Conservation (phyloP, 495 filamentous ascomycete genomes). For the Viridothelium virens region DNA sequence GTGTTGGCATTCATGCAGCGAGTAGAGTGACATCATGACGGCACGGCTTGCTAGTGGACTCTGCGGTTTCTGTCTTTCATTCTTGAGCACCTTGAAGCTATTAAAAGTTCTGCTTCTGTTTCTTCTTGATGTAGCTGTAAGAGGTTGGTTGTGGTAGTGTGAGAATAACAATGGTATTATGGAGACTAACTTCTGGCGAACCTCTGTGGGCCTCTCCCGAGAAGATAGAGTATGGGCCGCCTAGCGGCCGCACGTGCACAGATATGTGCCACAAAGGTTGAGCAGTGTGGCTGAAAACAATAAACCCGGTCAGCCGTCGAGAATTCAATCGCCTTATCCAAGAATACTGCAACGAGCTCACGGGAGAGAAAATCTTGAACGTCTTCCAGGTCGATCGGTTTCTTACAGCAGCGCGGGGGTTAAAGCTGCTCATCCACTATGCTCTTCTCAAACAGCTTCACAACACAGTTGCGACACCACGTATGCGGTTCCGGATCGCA, state of each 20-base stretch:
- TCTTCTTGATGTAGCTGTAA: no score
- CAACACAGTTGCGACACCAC: conserved; percentile 13
- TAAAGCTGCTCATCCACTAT: conserved; percentile 18
- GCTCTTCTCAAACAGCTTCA: conserved; percentile 13
- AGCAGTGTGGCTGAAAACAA: conserved; percentile 26
- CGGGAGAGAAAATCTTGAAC: not conserved
- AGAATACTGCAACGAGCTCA: conserved; percentile 15
- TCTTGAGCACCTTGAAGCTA: no score
- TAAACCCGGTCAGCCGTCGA: conserved; percentile 26
- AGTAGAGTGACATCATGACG: no score
- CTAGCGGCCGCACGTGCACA: no score
- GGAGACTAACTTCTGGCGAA: no score
- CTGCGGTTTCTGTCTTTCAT: no score
- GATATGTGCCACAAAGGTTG: conserved; percentile 39
- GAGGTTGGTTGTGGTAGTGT: no score
- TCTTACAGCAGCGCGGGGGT: conserved; percentile 25
- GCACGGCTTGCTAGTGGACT: no score
- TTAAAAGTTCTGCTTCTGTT: conserved; percentile 40
- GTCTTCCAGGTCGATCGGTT: conserved; percentile 16
- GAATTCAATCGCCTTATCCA: conserved; percentile 27
- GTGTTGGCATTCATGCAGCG: no score
- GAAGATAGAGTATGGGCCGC: no score
- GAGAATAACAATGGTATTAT: no score
- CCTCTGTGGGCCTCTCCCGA: no score
- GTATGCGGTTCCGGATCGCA: not conserved